Evolutionary conservation across 768 basidiomycete genomes (phyloP).

Genomic region (Austroboletus festivus): DNA sequence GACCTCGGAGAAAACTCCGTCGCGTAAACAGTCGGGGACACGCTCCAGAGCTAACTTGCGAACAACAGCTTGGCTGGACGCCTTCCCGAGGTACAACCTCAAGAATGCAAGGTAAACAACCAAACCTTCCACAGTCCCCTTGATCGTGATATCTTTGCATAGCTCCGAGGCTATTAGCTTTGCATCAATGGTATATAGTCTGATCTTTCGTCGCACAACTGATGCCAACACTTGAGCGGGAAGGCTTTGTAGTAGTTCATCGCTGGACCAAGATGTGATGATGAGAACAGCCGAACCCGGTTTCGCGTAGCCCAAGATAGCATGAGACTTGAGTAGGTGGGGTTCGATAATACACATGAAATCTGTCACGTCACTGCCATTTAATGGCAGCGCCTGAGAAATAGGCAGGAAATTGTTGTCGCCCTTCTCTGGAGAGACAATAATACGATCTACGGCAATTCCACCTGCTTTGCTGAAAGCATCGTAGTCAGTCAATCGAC

Average conservation of each 20-base stretch:
- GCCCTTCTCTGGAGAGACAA: conserved; percentile 52
- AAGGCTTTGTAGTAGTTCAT: conserved; percentile 72
- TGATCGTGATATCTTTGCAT: conserved; percentile 27
- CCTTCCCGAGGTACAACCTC: conserved; percentile 71
- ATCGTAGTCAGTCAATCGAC: conserved; percentile 69
- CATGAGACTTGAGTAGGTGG: conserved; percentile 73
- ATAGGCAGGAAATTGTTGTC: conserved; percentile 46
- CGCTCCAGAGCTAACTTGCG: conserved; percentile 47
- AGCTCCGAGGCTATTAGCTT: conserved; percentile 44
- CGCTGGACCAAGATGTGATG: conserved; percentile 67
- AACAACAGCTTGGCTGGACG: conserved; percentile 53
- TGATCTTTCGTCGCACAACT: conserved; percentile 49
- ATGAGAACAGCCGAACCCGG: conserved; percentile 69
- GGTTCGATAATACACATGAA: conserved; percentile 77
- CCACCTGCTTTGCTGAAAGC: conserved; percentile 72
- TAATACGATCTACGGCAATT: conserved; percentile 61
- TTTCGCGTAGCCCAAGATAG: conserved; percentile 65
- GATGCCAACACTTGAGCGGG: conserved; percentile 42
- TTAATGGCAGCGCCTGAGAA: conserved; percentile 55
- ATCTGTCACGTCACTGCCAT: conserved; percentile 52
- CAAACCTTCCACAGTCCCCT: conserved; percentile 50
- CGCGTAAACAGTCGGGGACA: conserved; percentile 46
- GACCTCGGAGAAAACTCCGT: conserved; percentile 44
- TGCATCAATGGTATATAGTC: conserved; percentile 58
- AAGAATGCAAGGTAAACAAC: conserved; percentile 79